These are phyloP conservation scores for Cystobasidium sp. DNA, from an alignment of 1,284 basidiomycete species.

Conservation along the genomic window DNA sequence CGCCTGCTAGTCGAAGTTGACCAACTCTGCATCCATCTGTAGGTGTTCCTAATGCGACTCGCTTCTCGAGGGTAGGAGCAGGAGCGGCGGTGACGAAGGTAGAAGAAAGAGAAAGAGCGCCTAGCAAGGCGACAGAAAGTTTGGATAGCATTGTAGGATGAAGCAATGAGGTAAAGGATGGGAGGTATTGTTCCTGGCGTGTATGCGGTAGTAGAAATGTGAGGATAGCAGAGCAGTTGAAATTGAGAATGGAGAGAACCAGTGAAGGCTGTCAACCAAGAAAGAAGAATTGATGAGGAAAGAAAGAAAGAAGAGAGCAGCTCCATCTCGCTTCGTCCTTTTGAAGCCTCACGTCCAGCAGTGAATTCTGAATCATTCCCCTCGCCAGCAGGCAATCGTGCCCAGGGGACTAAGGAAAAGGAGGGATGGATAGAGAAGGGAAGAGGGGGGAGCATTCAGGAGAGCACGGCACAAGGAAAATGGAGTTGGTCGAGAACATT, in stretches of 20 bases:
- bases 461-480: too few species aligned
- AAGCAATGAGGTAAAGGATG: conserved; percentile 2
- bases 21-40: conserved; percentile 17
- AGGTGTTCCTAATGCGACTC: background rate
- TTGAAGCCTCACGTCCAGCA: background rate
- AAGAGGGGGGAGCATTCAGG: background rate
- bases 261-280: background rate
- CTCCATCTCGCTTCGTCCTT: background rate
- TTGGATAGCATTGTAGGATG: background rate
- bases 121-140: background rate
- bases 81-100: conserved; percentile 9
- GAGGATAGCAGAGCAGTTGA: background rate
- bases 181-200: background rate
- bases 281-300: background rate
- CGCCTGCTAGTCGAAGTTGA: background rate
- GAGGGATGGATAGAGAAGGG: background rate
- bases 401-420: background rate
- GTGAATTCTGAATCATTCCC: background rate
- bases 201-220: background rate
- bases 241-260: background rate
- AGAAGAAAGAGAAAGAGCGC: background rate
- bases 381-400: background rate
- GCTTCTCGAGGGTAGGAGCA: conserved; percentile 6
- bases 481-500: too few species aligned
- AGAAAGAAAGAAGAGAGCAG: background rate